phyloP scores from a whole-genome alignment of 306 rosid species.

The Cucurbita argyrosperma region DNA sequence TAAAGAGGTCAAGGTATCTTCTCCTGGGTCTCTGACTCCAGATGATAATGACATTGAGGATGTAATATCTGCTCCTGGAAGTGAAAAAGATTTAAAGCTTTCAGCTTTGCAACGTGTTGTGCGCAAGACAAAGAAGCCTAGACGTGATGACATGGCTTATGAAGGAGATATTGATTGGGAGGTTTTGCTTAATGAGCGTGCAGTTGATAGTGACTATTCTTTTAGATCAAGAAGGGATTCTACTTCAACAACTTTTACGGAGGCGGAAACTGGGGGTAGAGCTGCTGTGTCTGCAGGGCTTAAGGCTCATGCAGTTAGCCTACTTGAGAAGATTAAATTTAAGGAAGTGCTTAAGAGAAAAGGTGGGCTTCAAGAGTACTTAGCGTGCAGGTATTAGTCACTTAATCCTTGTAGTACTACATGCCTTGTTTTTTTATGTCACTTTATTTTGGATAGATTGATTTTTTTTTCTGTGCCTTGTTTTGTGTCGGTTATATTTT shows the following conservation, averaged over 20 bases:
- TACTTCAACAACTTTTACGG: slow-evolving; percentile 39
- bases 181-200: slow-evolving; percentile 29
- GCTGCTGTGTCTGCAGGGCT: slow-evolving; percentile 94
- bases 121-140: slow-evolving; percentile 51
- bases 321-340: slow-evolving; percentile 83
- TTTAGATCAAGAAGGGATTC: slow-evolving; percentile 42
- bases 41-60: slow-evolving; percentile 55
- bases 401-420: slow-evolving; percentile 12
- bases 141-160: slow-evolving; percentile 96
- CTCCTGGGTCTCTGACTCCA: slow-evolving; percentile 29
- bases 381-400: slow-evolving; percentile 63
- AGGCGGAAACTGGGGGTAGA: slow-evolving; percentile 53
- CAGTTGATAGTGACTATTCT: slow-evolving; percentile 28
- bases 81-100: slow-evolving; percentile 32
- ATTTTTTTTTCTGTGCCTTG: background rate
- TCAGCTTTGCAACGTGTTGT: slow-evolving; percentile 29
- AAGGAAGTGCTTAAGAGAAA: slow-evolving; percentile 89
- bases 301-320: slow-evolving; percentile 68
- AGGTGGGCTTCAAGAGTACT: slow-evolving; percentile 89
- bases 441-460: background rate
- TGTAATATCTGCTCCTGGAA: slow-evolving; percentile 33
- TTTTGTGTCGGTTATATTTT: background rate
- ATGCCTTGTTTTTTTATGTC: background rate
- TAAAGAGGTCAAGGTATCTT: slow-evolving; percentile 24
- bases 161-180: slow-evolving; percentile 99